Base-by-base conservation (phyloP, 108 stramenopile species). In the Nannochloropsis gaditana region DNA sequence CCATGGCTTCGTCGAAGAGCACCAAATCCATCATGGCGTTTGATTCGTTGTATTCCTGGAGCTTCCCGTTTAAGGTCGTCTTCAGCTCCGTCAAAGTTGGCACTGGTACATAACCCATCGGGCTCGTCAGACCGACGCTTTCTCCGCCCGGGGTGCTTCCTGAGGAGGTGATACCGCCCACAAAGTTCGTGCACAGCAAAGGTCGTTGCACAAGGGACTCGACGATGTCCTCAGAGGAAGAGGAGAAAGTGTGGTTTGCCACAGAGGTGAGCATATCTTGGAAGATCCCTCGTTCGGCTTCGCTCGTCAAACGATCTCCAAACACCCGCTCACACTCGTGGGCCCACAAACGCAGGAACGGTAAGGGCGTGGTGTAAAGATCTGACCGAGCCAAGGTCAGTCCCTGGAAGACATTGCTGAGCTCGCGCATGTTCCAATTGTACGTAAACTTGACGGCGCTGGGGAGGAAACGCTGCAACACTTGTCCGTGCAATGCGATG, bases 371-470 rank as follows among this genome's bases (percentile, higher is more conserved):
- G 80, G 87, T 84, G 79, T 91, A 94, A 81, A 92, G 92, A 31
- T 93, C 92, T 11, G 90, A 45, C 45, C 88, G 92, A 79, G 93
- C 90, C 44, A 90, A 89, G 19, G 82, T 43, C 41, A 82, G 82
- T 5, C 95, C 94, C 90, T 95, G 95, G 90, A 95, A 96, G 41
- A 96, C 91, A 73, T 96, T 96, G 19, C 93, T 87, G 10, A 95
- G 89, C 80, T 96, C 95, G 59, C 95, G 94, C 94, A 96, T 94
- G 90, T 95, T 95, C 95, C 95, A 96, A 87, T 95, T 95, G 90
- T 96, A 96, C 86, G 94, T 94, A 89, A 95, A 95, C 84, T 93
- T 93, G 21, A 93, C 87, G 21, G 95, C 94, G 19, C 94, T 93
- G 21, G 95, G 95, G 3, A 96, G 85, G 91, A 96, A 95, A 83